Percentiles rank a stretch among this genome's conserved stretches.
These are phyloP conservation scores for Salvia splendens DNA, from an alignment of 257 asterid genomes.

Conservation along the genomic window DNA sequence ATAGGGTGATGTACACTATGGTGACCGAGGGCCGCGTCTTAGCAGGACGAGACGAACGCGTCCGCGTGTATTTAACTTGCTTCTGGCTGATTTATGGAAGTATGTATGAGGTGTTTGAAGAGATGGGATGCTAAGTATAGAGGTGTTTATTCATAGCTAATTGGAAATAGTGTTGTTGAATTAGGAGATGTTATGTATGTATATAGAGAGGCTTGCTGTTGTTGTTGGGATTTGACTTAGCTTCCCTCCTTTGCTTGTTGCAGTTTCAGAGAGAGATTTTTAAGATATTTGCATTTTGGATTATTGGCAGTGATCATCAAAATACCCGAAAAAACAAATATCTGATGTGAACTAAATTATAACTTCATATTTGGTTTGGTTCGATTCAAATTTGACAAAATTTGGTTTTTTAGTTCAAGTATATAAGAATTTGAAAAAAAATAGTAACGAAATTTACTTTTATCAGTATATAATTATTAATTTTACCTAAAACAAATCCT, in stretches of 20 bases:
- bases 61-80: conserved; percentile 22
- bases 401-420: too few relatives aligned
- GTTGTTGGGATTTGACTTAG: conserved; percentile 23
- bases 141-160: conserved; percentile 19
- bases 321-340: too few relatives aligned
- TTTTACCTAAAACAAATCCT: too few relatives aligned
- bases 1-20: conserved; percentile 38
- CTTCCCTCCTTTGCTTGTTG: conserved; percentile 4
- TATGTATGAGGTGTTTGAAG: conserved; percentile 11
- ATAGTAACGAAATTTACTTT: too few relatives aligned
- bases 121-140: conserved; percentile 18
- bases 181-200: conserved; percentile 31
- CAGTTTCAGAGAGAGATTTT: not conserved
- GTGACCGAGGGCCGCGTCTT: conserved; percentile 8
- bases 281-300: not conserved
- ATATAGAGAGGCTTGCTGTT: conserved; percentile 28
- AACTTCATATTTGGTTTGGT: too few relatives aligned
- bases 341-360: too few relatives aligned
- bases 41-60: conserved; percentile 21
- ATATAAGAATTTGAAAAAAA: too few relatives aligned
- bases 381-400: too few relatives aligned
- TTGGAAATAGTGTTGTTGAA: conserved; percentile 29
- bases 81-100: conserved; percentile 28
- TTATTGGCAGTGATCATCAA: not conserved
- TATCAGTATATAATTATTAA: too few relatives aligned